phyloP scores from a whole-genome alignment of 345 rosid genomes.

The Zanthoxylum bungeanum region DNA sequence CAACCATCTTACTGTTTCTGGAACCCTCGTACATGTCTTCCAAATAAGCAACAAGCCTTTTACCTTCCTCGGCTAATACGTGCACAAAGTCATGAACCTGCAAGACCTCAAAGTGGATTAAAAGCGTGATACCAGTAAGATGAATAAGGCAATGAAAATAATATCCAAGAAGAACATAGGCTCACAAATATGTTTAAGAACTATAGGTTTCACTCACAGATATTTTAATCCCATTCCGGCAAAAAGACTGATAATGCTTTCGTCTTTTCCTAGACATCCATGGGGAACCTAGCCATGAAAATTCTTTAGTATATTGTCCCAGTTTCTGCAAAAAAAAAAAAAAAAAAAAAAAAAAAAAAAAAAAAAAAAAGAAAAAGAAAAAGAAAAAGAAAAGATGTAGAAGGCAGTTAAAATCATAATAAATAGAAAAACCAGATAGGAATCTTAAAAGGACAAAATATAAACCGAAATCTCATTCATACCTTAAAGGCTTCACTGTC shows the following conservation, averaged over 20 bases:
- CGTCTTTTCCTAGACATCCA: slow-evolving; percentile 59
- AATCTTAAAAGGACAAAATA: not conserved
- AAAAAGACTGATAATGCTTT: slow-evolving; percentile 63
- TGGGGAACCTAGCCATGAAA: slow-evolving; percentile 64
- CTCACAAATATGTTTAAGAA: not conserved
- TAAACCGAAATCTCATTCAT: not conserved
- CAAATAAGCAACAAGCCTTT: slow-evolving; percentile 72
- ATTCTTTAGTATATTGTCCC: slow-evolving; percentile 24
- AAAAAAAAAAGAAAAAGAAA: no score
- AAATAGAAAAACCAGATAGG: not conserved
- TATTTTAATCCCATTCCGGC: slow-evolving; percentile 55
- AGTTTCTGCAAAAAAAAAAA: no score
- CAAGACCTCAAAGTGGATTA: slow-evolving; percentile 4
- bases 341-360: no score
- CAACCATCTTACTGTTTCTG: slow-evolving; percentile 65
- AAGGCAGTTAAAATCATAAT: not conserved
- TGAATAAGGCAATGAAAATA: not conserved
- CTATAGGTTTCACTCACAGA: slow-evolving; percentile 49
- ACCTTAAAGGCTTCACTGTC: slow-evolving; percentile 37
- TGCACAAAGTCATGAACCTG: slow-evolving; percentile 73
- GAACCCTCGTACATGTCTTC: slow-evolving; percentile 81
- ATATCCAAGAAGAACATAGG: not conserved
- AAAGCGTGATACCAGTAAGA: not conserved
- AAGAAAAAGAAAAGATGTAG: not conserved
- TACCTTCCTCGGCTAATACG: slow-evolving; percentile 70